These are phyloP conservation scores for Rhododendron kiyosumense DNA, from an alignment of 148 eudicot species.

Conservation along the genomic window DNA sequence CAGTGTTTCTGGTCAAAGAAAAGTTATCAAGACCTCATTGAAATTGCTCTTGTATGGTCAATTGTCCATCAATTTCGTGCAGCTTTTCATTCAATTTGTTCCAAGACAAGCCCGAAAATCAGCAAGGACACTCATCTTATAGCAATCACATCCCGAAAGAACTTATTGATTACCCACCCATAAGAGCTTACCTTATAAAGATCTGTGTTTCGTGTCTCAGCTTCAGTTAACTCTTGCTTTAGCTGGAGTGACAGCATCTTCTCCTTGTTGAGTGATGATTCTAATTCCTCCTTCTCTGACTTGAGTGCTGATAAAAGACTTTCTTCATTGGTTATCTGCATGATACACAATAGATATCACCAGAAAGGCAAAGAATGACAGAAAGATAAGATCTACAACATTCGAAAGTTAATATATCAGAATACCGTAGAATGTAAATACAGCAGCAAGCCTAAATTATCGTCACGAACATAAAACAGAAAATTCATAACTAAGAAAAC, in stretches of 20 bases:
- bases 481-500: constrained; percentile 7
- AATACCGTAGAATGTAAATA: neutral
- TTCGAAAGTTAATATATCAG: neutral
- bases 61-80: neutral
- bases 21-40: neutral
- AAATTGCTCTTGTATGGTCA: neutral
- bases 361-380: neutral
- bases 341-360: constrained; percentile 3
- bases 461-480: neutral
- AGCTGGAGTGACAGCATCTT: constrained; percentile 55
- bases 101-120: neutral
- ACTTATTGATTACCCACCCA: neutral
- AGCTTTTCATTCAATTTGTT: neutral
- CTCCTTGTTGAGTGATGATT: constrained; percentile 57
- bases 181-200: constrained; percentile 60
- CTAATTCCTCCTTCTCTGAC: constrained; percentile 73
- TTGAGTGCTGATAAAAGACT: constrained; percentile 46
- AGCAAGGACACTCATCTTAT: neutral
- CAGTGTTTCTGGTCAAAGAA: neutral
- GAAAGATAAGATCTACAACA: constrained; percentile 9
- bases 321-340: constrained; percentile 52
- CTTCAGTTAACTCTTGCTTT: constrained; percentile 78
- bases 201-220: constrained; percentile 68
- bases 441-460: neutral
- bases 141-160: neutral